These are phyloP conservation scores for Paramecium sonneborni DNA, from an alignment of 73 alveolate genomes.

Conservation along the genomic window DNA sequence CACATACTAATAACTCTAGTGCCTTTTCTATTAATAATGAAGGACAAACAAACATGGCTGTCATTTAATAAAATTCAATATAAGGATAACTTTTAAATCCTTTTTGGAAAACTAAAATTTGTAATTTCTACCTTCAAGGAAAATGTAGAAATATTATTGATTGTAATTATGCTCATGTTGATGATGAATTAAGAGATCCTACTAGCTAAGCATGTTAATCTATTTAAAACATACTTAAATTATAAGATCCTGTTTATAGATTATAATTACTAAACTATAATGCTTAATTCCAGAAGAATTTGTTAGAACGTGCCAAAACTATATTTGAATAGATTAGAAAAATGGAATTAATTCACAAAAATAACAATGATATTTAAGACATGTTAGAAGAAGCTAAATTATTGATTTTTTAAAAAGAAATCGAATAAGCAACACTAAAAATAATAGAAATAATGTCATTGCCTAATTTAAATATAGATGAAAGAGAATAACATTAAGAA, in stretches of 20 bases:
- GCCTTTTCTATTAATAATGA: slow-evolving; percentile 40
- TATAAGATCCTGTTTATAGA: slow-evolving; percentile 37
- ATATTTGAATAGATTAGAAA: slow-evolving; percentile 33
- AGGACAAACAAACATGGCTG: slow-evolving; percentile 39
- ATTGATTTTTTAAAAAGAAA: slow-evolving; percentile 22
- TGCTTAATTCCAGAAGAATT: neutral
- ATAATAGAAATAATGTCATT: slow-evolving; percentile 42
- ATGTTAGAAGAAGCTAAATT: slow-evolving; percentile 40
- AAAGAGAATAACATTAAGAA: slow-evolving; percentile 31
- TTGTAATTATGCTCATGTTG: slow-evolving; percentile 53
- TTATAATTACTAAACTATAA: slow-evolving; percentile 24
- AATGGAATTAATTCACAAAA: slow-evolving; percentile 22
- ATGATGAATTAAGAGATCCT: slow-evolving; percentile 47
- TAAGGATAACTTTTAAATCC: slow-evolving; percentile 42
- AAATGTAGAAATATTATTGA: slow-evolving; percentile 44
- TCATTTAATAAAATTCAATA: slow-evolving; percentile 33
- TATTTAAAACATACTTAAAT: neutral
- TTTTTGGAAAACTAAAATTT: slow-evolving; percentile 45
- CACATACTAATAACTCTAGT: slow-evolving; percentile 33
- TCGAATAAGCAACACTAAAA: slow-evolving; percentile 22
- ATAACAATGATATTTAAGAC: neutral
- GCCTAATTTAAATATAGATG: slow-evolving; percentile 5
- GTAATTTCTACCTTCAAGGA: slow-evolving; percentile 22
- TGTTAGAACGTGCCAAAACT: slow-evolving; percentile 38
- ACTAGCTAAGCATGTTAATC: slow-evolving; percentile 24